phyloP scores from a whole-genome alignment of 257 asterid genomes.

The Petunia secreta region DNA sequence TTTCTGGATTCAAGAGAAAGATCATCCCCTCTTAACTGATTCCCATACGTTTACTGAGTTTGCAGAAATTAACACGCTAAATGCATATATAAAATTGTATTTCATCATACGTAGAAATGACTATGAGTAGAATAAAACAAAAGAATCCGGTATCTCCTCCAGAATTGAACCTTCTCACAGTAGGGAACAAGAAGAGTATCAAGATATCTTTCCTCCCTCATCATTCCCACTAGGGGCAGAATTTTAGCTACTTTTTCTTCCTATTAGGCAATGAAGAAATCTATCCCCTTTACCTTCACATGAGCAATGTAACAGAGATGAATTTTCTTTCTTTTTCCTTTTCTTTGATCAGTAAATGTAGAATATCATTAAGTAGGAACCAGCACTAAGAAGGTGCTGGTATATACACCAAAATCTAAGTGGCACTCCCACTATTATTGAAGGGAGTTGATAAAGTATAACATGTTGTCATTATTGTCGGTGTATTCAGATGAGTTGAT shows the following conservation, averaged over 20 bases:
- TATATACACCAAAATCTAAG: not conserved
- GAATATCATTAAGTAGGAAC: not conserved
- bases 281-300: not conserved
- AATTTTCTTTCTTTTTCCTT: not conserved
- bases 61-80: not conserved
- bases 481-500: not conserved
- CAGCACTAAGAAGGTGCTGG: not conserved
- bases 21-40: not conserved
- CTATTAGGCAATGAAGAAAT: not conserved
- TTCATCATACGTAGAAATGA: not conserved
- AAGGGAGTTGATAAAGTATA: not conserved
- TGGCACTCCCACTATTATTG: not conserved
- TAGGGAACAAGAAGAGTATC: constrained; percentile 4
- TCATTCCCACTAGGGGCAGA: not conserved
- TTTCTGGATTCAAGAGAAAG: constrained; percentile 2
- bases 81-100: not conserved
- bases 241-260: not conserved
- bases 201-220: not conserved
- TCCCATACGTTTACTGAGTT: not conserved
- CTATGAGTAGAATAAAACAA: not conserved
- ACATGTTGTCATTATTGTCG: not conserved
- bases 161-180: not conserved
- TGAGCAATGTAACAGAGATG: not conserved
- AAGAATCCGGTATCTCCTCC: not conserved
- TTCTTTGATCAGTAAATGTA: not conserved